These are phyloP conservation scores for Trichoderma gamsii DNA, from an alignment of 495 filamentous ascomycete species.

Conservation along the genomic window DNA sequence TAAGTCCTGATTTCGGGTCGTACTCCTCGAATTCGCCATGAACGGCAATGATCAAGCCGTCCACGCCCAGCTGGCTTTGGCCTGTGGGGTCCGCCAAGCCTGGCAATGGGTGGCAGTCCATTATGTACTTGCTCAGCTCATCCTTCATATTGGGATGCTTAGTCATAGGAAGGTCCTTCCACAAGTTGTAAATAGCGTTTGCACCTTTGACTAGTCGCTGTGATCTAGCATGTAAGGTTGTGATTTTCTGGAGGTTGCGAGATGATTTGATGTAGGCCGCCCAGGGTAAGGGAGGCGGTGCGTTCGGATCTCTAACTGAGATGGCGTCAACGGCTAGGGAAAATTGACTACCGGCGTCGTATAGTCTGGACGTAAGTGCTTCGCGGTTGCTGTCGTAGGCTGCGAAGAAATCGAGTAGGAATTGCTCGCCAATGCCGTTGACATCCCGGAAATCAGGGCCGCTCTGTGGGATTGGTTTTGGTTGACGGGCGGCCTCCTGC, in stretches of 20 bases:
- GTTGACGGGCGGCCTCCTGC: constrained; percentile 29
- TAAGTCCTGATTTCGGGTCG: constrained; percentile 45
- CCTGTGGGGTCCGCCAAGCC: constrained; percentile 66
- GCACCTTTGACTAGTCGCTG: constrained; percentile 59
- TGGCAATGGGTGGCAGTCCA: constrained; percentile 75
- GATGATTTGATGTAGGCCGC: constrained; percentile 72
- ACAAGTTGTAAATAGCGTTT: constrained; percentile 60
- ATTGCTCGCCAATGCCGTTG: constrained; percentile 63
- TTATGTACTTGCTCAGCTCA: constrained; percentile 61
- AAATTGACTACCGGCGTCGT: constrained; percentile 73
- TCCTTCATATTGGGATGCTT: constrained; percentile 62
- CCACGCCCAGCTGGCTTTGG: constrained; percentile 56
- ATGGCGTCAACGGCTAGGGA: constrained; percentile 65
- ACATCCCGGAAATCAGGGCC: constrained; percentile 70
- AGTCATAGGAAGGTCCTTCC: constrained; percentile 65
- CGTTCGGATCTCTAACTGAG: constrained; percentile 47
- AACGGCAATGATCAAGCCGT: constrained; percentile 71
- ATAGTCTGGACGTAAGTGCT: constrained; percentile 57
- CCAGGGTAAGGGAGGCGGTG: constrained; percentile 48
- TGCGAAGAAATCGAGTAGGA: constrained; percentile 67
- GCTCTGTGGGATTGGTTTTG: constrained; percentile 61
- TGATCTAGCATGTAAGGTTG: constrained; percentile 49
- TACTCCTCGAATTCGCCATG: constrained; percentile 81
- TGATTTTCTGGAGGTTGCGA: constrained; percentile 70
- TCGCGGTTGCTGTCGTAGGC: constrained; percentile 69